Evolutionary conservation across 2,329 filamentous ascomycete genomes (phyloP), one percentile per base, ranked within the genome.

Genomic region (Grosmannia huntii): DNA sequence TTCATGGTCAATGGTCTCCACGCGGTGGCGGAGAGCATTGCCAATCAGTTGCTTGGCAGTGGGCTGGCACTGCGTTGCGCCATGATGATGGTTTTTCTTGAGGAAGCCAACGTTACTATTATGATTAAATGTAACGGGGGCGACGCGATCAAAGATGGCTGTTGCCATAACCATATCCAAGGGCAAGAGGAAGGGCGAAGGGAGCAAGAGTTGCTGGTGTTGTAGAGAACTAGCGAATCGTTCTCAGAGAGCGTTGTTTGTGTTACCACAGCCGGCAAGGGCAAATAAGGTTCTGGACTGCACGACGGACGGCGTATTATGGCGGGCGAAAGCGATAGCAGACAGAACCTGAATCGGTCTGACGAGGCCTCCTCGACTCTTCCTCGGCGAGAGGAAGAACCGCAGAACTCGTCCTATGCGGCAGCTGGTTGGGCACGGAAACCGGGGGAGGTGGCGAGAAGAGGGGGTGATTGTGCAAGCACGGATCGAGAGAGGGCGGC

Each of bases 321-420:
- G 94, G 94, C 75, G 94, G 94, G 83, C 89, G 89, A 81, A 94
- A 96, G 76, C 85, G 87, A 79, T 91, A 95, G 77, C 86, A 87
- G 80, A 89, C 88, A 82, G 89, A 87, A 85, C 86, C 89, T 82
- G 88, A 81, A 81, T 80, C 86, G 82, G 86, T 85, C 84, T 88
- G 89, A 86, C 90, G 87, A 90, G 89, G 89, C 87, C 90, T 92
- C 87, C 87, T 90, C 88, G 90, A 96, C 90, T 94, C 94, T 95
- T 92, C 94, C 94, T 91, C 92, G 75, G 78, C 79, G 79, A 94
- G 92, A 96, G 91, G 92, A 97, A 97, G 92, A 95, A 91, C 87
- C 88, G 85, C 82, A 83, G 84, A 86, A 86, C 83, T 83, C 85
- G 87, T 95, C 89, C 90, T 97, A 99, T 99, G 92, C 94, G 94